Evolutionary conservation across 2,329 filamentous ascomycete species (phyloP), one percentile per base, ranked within the genome.

Genomic region (Penicillium freii): DNA sequence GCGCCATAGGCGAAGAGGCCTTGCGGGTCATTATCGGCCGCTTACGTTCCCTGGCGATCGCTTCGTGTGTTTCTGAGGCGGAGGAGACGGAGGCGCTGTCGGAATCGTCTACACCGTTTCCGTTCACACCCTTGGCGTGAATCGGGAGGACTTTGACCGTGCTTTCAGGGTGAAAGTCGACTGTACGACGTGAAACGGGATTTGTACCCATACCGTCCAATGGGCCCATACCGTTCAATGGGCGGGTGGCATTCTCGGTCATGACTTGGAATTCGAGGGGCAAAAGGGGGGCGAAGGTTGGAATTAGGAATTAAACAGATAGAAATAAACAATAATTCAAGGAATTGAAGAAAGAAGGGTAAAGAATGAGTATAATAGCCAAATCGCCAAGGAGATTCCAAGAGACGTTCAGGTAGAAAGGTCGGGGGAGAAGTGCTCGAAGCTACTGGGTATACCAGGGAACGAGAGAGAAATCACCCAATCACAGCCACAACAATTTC

Each of bases 1-100:
- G 92, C 77, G 94, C 83, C 79, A 88, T 83, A 1, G 86, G 84
- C 48, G 83, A 83, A 23, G 79, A 81, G 6, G 73, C 58, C 61
- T 80, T 80, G 51, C 64, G 64, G 46, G 63, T 42, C 64, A 66
- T 66, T 43, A 27, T 57, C 17, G 63, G 63, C 17, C 58, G 63
- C 33, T 50, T 48, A 38, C 29, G 25, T 51, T 55, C 29, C 23
- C 19, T 56, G 23, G 51, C 48, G 49, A 61, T 62, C 27, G 27
- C 21, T 27, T 49, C 51, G 39, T 43, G 27, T 27, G 52, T 47
- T 59, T 46, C 66, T 42, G 54, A 65, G 42, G 68, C 66, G 50
- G 64, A 66, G 47, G 66, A 65, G 38, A 73, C 71, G 25, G 66
- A 63, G 54, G 69, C 65, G 44, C 65, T 63, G 64, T 73, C 70